Evolutionary conservation across 2,329 filamentous ascomycete genomes (phyloP).

Genomic region (Apiospora pterosperma): DNA sequence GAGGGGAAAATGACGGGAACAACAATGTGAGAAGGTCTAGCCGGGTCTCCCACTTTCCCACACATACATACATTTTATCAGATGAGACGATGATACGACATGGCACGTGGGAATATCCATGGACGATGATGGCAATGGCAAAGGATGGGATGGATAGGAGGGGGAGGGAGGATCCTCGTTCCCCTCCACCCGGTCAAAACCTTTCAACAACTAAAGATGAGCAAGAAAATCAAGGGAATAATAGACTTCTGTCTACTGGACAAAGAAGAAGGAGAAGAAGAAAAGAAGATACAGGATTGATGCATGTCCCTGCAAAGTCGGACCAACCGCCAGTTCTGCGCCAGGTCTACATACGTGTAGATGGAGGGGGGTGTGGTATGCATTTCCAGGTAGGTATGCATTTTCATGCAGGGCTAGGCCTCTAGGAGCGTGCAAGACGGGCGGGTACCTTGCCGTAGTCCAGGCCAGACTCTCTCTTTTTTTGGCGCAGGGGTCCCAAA

Average conservation of each 20-base stretch:
- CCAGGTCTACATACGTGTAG: too few species aligned
- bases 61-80: background rate
- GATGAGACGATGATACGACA: slow-evolving; percentile 1
- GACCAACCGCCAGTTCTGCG: too few species aligned
- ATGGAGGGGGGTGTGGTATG: slow-evolving; percentile 1
- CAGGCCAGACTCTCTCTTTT: background rate
- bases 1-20: background rate
- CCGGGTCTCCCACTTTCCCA: background rate
- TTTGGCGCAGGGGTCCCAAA: background rate
- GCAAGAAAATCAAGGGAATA: too few species aligned
- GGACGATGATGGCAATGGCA: background rate
- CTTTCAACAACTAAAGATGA: too few species aligned
- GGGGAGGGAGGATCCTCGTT: background rate
- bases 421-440: background rate
- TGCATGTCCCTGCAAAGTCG: too few species aligned
- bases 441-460: slow-evolving; percentile 6
- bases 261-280: too few species aligned
- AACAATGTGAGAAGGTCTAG: background rate
- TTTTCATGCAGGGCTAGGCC: background rate
- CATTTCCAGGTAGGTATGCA: background rate
- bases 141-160: background rate
- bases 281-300: too few species aligned
- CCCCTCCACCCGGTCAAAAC: background rate
- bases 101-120: slow-evolving; percentile 1
- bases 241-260: background rate